Conservation (phyloP, 805 yeast species). For the Novakomyces olei region DNA sequence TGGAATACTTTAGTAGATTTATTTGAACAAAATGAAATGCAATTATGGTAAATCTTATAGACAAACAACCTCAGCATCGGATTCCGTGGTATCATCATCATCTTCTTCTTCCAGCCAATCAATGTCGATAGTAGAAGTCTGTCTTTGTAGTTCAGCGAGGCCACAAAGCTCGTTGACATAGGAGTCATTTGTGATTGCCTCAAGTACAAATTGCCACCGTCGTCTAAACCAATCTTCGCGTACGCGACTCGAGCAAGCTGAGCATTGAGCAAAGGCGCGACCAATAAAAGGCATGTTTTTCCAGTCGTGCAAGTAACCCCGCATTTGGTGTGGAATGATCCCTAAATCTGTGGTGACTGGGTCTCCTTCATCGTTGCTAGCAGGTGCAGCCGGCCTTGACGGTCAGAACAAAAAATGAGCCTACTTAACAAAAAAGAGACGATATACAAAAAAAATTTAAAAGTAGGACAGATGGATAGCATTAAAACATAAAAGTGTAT, state of each 20-base stretch:
- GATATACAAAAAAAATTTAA: neutral
- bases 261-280: conserved; percentile 54
- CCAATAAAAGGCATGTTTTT: conserved; percentile 43
- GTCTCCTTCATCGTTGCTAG: neutral
- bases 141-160: conserved; percentile 43
- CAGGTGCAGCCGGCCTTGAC: neutral
- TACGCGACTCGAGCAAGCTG: conserved; percentile 60
- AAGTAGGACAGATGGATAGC: neutral
- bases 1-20: too few relatives aligned
- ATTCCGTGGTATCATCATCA: too few relatives aligned
- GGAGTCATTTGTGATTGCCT: conserved; percentile 41
- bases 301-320: conserved; percentile 62
- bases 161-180: conserved; percentile 68
- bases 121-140: too few relatives aligned
- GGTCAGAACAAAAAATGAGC: neutral
- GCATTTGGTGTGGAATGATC: conserved; percentile 63
- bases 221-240: conserved; percentile 25
- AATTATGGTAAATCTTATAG: too few relatives aligned
- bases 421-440: too few relatives aligned
- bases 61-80: too few relatives aligned
- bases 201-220: conserved; percentile 66
- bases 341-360: conserved; percentile 31
- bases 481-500: too few relatives aligned
- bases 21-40: too few relatives aligned
- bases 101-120: too few relatives aligned